A percentile compares a stretch with the other conserved stretches of the same genome.
Evolutionary conservation across 306 rosid genomes (phyloP).

Genomic region (Dicorynia guianensis): DNA sequence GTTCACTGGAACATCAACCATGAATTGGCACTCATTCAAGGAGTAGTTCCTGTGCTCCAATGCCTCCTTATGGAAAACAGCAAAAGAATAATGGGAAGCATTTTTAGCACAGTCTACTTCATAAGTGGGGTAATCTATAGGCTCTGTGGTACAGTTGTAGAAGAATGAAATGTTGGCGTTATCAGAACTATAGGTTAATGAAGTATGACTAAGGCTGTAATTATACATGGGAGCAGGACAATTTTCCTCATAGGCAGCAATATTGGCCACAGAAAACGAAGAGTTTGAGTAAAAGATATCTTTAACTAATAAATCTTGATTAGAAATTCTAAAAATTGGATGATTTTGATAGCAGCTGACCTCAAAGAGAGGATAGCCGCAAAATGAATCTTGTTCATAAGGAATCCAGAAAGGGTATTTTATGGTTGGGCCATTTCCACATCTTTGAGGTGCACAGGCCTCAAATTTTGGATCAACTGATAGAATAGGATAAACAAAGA

Average conservation of each 20-base stretch:
- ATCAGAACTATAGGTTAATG: constrained; percentile 45
- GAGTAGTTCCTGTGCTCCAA: constrained; percentile 36
- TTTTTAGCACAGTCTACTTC: constrained; percentile 45
- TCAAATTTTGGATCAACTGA: constrained; percentile 49
- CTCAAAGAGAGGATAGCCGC: constrained; percentile 67
- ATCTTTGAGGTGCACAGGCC: constrained; percentile 58
- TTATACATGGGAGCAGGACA: constrained; percentile 60
- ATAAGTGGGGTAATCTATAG: constrained; percentile 21
- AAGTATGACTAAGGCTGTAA: constrained; percentile 51
- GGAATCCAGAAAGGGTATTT: constrained; percentile 77
- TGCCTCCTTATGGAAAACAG: constrained; percentile 41
- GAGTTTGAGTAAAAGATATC: constrained; percentile 46
- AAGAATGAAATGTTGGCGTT: constrained; percentile 48
- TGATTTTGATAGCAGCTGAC: constrained; percentile 50
- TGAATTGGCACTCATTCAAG: constrained; percentile 36
- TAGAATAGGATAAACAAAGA: constrained; percentile 28
- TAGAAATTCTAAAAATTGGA: constrained; percentile 60
- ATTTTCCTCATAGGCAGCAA: constrained; percentile 35
- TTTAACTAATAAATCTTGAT: constrained; percentile 53
- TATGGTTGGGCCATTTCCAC: constrained; percentile 62
- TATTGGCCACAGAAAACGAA: constrained; percentile 50
- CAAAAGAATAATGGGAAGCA: constrained; percentile 48
- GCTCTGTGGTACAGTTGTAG: constrained; percentile 43
- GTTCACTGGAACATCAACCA: constrained; percentile 43
- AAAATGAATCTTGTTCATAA: constrained; percentile 50